phyloP scores from a whole-genome alignment of 129 eudicot genomes.

The Escallonia herrerae region DNA sequence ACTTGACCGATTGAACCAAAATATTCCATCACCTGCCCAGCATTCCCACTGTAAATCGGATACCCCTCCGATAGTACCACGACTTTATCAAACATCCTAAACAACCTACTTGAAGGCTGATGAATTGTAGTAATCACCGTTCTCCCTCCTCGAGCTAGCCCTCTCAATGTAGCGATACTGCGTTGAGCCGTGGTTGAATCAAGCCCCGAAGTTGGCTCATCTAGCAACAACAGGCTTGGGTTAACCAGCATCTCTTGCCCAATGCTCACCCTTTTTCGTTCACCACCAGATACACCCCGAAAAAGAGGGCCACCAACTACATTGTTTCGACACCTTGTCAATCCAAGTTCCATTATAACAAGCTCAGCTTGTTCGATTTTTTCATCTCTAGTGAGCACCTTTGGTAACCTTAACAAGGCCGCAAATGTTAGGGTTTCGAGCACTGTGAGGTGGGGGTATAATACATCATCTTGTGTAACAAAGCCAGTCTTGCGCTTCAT shows the following conservation, averaged over 20 bases:
- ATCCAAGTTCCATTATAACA: conserved; percentile 52
- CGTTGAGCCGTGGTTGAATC: conserved; percentile 87
- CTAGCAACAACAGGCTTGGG: conserved; percentile 69
- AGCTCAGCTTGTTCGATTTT: conserved; percentile 65
- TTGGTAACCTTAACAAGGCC: conserved; percentile 66
- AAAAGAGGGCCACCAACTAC: conserved; percentile 58
- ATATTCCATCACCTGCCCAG: conserved; percentile 59
- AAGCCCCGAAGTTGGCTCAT: conserved; percentile 89
- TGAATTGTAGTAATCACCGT: conserved; percentile 73
- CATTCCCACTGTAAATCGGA: conserved; percentile 59
- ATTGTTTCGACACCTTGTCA: conserved; percentile 51
- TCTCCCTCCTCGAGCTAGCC: conserved; percentile 70
- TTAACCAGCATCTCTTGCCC: conserved; percentile 88
- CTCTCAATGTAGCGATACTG: conserved; percentile 45
- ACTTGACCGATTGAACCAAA: conserved; percentile 61
- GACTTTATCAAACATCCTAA: conserved; percentile 79
- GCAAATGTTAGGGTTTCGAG: conserved; percentile 69
- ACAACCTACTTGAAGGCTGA: conserved; percentile 79
- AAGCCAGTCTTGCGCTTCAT: conserved; percentile 63
- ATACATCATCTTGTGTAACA: conserved; percentile 74
- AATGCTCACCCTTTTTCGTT: conserved; percentile 77
- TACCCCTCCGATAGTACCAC: conserved; percentile 65
- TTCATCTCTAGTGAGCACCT: conserved; percentile 34
- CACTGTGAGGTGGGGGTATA: conserved; percentile 78
- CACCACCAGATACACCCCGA: conserved; percentile 89